Base-by-base conservation (phyloP, 352 stramenopile species). In the Globisporangium lucens region DNA sequence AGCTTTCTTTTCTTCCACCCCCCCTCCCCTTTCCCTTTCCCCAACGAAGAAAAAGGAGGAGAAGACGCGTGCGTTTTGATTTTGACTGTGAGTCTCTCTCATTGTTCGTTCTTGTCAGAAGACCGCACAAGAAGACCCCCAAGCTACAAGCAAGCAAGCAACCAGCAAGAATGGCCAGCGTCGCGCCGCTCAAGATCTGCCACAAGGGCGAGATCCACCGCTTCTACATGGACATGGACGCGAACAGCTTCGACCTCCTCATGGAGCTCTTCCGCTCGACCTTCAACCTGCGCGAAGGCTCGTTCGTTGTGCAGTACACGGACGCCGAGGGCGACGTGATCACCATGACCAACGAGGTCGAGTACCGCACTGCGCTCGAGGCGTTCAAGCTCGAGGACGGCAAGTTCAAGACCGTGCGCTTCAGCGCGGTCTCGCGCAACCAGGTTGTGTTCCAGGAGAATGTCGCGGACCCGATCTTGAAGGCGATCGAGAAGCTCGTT, bases 191-290 rank as follows among this genome's bases (percentile, higher is more conserved):
- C 27, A 95, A 95, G 81, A 78, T 95, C 64, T 82, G 73, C 67
- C 79, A 87, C 84, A 91, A 90, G 70, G 85, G 87, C 60, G 87
- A 95, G 73, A 89, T 95, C 63, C 85, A 93, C 74, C 85, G 87
- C 70, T 78, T 95, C 47, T 76, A 75, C 57, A 76, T 91, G 67
- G 76, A 93, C 68, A 73, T 93, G n/a, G n/a, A 46, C 38, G 56
- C 56, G 35, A 87, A 89, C 58, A 67, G 69, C 20, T 77, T 92
- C 13, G 70, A 70, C 24, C 59, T 78, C 30, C 74, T 95, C 33
- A 62, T 68, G n/a, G 73, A 65, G 35, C 74, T 93, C 33, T 90
- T 95, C 63, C 67, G 66, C 52, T 65, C 80, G 66, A 93, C 85
- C 38, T 95, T 92, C 36, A 38, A 64, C 17, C 73, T 95, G 43